Evolutionary conservation across 345 rosid genomes (phyloP).

Genomic region (Euphorbia tirucalli): DNA sequence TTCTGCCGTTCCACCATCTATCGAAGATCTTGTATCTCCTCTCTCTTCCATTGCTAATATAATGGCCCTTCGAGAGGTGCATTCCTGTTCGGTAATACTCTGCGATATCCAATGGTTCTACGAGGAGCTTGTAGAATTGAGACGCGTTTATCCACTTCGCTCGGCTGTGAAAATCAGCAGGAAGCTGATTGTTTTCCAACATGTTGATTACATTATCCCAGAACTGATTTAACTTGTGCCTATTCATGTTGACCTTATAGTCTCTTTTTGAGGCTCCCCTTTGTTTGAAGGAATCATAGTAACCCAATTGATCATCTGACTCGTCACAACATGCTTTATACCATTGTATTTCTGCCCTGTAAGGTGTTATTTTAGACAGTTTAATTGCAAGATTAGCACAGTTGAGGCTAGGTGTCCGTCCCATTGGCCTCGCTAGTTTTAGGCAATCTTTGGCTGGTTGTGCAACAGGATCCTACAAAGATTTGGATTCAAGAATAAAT

Average conservation of each 20-base stretch:
- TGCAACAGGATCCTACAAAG: constrained; percentile 34
- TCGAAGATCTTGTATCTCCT: constrained; percentile 71
- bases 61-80: constrained; percentile 40
- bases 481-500: too few species aligned
- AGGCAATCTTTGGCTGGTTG: constrained; percentile 39
- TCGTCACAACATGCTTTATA: constrained; percentile 51
- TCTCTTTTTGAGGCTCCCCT: constrained; percentile 44
- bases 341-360: constrained; percentile 62
- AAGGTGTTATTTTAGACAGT: constrained; percentile 40
- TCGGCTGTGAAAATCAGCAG: constrained; percentile 52
- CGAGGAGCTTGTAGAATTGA: constrained; percentile 62
- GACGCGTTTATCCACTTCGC: constrained; percentile 66
- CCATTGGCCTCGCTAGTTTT: constrained; percentile 39
- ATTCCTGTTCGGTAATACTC: constrained; percentile 43
- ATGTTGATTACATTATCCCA: constrained; percentile 61
- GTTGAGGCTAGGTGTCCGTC: constrained; percentile 49
- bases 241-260: constrained; percentile 52
- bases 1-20: constrained; percentile 50
- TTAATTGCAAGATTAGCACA: constrained; percentile 48
- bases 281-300: constrained; percentile 71
- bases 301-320: constrained; percentile 49
- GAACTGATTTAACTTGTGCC: constrained; percentile 55
- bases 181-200: constrained; percentile 65
- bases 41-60: constrained; percentile 52
- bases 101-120: constrained; percentile 78